A percentile compares a stretch with the other conserved stretches of the same genome.
Evolutionary conservation across 1,139 yeast species (phyloP).

Genomic region (Suhomyces ambrosiae): DNA sequence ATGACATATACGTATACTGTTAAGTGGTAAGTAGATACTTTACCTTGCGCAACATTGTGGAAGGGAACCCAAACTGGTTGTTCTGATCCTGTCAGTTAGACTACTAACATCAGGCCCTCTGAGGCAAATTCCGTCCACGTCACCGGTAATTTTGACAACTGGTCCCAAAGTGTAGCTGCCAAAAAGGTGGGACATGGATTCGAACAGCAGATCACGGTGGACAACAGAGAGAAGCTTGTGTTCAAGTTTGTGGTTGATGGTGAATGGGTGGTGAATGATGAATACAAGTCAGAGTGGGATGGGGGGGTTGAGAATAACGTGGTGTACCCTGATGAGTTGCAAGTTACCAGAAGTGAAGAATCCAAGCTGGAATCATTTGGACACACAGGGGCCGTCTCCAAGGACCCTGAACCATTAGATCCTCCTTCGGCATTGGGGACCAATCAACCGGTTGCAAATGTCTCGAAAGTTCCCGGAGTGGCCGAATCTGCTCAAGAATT

Average conservation of each 20-base stretch:
- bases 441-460: no score
- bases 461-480: no score
- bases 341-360: neutral
- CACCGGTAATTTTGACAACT: slow-evolving; percentile 47
- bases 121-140: slow-evolving; percentile 27
- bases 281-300: slow-evolving; percentile 32
- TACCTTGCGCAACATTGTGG: no score
- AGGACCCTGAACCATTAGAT: no score
- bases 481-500: no score
- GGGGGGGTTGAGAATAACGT: slow-evolving; percentile 43
- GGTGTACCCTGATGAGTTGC: slow-evolving; percentile 32
- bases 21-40: slow-evolving; percentile 8
- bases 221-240: slow-evolving; percentile 23
- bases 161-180: slow-evolving; percentile 30
- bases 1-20: slow-evolving; percentile 11
- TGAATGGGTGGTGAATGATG: slow-evolving; percentile 35
- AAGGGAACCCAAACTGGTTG: no score
- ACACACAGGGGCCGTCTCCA: no score
- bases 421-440: no score
- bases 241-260: slow-evolving; percentile 42
- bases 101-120: slow-evolving; percentile 13
- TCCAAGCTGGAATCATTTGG: neutral
- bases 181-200: slow-evolving; percentile 21
- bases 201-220: slow-evolving; percentile 17
- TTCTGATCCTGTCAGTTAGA: no score